Base-by-base conservation (phyloP, 2,329 filamentous ascomycete genomes). In the Cytospora chrysosperma region DNA sequence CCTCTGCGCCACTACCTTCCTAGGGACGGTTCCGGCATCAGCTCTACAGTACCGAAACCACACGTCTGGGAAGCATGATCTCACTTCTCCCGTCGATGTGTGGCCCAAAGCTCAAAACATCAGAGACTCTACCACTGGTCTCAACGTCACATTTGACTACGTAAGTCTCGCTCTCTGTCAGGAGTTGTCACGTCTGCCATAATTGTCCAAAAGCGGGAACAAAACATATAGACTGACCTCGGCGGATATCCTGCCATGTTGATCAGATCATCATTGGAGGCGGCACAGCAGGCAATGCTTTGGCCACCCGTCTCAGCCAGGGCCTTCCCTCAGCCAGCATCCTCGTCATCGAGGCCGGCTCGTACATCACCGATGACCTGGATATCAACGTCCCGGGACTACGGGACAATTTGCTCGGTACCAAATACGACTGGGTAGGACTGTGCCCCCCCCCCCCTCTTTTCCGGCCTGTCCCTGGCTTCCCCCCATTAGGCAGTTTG, bases 241-340 rank as follows among this genome's bases (percentile, higher is more conserved):
- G 37, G 37, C 17, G 37, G 37, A 40, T 17, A 3, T 5, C 12
- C 34, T 37, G 17, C 13, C 4, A 3, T 15, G 19, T 17, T 7
- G 37, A 9, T 7, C 15, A 62, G 58, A 61, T 85, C 47, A 70
- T 86, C 62, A 72, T 85, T 26, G 83, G 84, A 34, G 83, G 83
- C 40, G 83, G 83, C 8, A 84, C 81, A 8, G 81, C 82, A 17
- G 83, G 83, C 19, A 74, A 85, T n/a, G 77, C 76, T 1, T 72
- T 85, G 9, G 81, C 80, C 12, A 72, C 76, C 81, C 0, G 73
- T 86, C 4, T 77, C 79, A 1, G 78, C 82, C 63, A 70, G 79
- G 58, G 58, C 40, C 50, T 60, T 58, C 65, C 76, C 50, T 59
- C 72, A 37, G 63, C 79, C 63, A 70, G 71, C 4, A 75, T 85